A percentile compares a stretch with the other conserved stretches of the same genome.
Evolutionary conservation across 352 stramenopile genomes (phyloP).

Genomic region (Phytophthora tentaculata): DNA sequence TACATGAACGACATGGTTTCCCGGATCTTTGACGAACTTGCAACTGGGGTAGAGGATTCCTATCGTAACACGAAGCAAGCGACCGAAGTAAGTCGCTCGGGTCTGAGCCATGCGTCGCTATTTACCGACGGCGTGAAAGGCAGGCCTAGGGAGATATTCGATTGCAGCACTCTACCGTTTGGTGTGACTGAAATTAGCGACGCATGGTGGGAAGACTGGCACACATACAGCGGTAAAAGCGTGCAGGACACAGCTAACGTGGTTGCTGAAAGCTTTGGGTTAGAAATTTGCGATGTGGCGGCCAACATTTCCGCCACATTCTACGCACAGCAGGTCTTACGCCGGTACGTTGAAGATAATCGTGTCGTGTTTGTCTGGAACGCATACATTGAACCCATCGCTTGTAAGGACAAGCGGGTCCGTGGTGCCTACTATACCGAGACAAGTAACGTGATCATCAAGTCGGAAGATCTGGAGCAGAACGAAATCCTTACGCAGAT

Average conservation of each 20-base stretch:
- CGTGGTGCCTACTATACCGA: conserved; percentile 44
- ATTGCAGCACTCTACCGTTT: conserved; percentile 2
- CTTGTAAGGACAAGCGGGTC: conserved; percentile 48
- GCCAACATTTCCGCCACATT: conserved; percentile 54
- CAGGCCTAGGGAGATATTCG: neutral
- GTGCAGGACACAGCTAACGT: conserved; percentile 28
- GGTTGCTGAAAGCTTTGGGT: conserved; percentile 53
- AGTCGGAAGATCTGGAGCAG: conserved; percentile 11
- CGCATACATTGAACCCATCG: conserved; percentile 47
- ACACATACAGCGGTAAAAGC: conserved; percentile 23
- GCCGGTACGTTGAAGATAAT: conserved; percentile 50
- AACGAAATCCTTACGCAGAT: conserved; percentile 21
- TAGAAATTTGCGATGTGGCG: conserved; percentile 47
- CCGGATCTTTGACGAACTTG: conserved; percentile 32
- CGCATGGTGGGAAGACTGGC: conserved; percentile 18
- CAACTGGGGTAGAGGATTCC: conserved; percentile 28
- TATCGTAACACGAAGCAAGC: conserved; percentile 14
- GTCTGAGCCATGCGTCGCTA: neutral
- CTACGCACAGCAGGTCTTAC: conserved; percentile 54
- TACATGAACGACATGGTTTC: conserved; percentile 13
- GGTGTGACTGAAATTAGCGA: conserved; percentile 1
- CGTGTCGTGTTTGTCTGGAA: conserved; percentile 61
- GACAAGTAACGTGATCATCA: conserved; percentile 59
- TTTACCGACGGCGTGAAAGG: neutral
- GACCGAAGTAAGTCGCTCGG: neutral